phyloP scores from a whole-genome alignment of 352 stramenopile species.

The Blastocystis hominis region DNA sequence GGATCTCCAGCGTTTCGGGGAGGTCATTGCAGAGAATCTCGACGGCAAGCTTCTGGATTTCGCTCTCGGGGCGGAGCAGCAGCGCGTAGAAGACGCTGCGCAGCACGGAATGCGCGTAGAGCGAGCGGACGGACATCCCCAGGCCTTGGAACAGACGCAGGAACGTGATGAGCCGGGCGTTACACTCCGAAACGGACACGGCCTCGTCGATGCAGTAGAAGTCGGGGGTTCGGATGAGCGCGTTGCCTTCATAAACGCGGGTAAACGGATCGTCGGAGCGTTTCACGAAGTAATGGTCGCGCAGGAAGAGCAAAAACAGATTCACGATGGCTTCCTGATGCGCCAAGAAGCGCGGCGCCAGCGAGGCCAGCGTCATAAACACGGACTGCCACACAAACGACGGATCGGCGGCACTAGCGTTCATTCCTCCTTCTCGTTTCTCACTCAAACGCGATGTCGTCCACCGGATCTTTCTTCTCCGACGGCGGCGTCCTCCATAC shows the following conservation, averaged over 20 bases:
- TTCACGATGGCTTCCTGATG: neutral
- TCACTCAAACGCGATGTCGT: neutral
- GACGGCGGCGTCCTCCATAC: neutral
- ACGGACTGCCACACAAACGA: conserved; percentile 4
- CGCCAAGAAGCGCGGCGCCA: neutral
- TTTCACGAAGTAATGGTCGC: conserved; percentile 1
- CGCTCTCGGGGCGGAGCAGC: neutral
- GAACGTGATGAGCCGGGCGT: neutral
- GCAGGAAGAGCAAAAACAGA: conserved; percentile 28
- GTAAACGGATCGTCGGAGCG: neutral
- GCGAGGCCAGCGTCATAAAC: neutral
- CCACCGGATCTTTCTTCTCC: neutral
- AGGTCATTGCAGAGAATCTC: neutral
- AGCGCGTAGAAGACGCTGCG: neutral
- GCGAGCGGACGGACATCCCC: neutral
- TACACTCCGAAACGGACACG: neutral
- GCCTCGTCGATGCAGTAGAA: neutral
- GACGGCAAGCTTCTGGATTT: conserved; percentile 18
- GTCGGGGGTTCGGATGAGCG: neutral
- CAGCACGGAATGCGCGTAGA: neutral
- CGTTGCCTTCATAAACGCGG: neutral
- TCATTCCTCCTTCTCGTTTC: neutral
- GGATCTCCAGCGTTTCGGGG: neutral
- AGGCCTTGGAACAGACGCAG: neutral
- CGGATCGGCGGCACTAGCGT: neutral